Evolutionary conservation across 2,329 filamentous ascomycete species (phyloP).

Genomic region (Xylaria hypoxylon): DNA sequence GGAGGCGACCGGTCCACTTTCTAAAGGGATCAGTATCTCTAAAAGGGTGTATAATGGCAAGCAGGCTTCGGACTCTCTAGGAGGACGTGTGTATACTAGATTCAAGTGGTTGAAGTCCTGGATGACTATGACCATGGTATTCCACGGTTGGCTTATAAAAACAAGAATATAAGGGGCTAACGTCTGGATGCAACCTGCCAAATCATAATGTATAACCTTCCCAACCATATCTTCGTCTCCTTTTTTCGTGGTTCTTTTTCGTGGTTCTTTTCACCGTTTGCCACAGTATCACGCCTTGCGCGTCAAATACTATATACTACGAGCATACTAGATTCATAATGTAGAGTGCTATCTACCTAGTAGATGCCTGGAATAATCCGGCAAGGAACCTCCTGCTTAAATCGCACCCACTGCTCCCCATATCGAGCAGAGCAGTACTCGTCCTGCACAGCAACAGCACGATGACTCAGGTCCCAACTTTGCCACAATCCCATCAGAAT

Average conservation of each 20-base stretch:
- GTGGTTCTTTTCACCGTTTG: not conserved
- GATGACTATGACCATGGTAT: slow-evolving; percentile 1
- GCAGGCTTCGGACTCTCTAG: not conserved
- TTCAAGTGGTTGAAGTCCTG: slow-evolving; percentile 1
- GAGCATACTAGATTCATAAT: too few species aligned
- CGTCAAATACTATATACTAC: not conserved
- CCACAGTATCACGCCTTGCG: not conserved
- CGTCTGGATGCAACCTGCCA: not conserved
- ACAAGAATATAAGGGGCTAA: not conserved
- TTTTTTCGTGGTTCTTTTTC: not conserved
- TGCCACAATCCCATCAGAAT: slow-evolving; percentile 48
- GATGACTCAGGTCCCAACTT: slow-evolving; percentile 49
- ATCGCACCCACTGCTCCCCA: slow-evolving; percentile 55
- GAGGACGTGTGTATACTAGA: slow-evolving; percentile 36
- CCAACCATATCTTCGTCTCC: not conserved
- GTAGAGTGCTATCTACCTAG: slow-evolving; percentile 28
- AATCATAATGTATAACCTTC: not conserved
- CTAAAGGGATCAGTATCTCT: not conserved
- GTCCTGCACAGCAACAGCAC: slow-evolving; percentile 52
- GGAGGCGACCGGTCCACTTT: not conserved
- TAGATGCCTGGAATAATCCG: slow-evolving; percentile 55
- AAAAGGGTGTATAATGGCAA: slow-evolving; percentile 7
- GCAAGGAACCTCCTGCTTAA: slow-evolving; percentile 54
- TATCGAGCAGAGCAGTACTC: slow-evolving; percentile 55
- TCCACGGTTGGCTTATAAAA: not conserved